phyloP scores from a whole-genome alignment of 148 eudicot genomes.

The Silene uniflora region DNA sequence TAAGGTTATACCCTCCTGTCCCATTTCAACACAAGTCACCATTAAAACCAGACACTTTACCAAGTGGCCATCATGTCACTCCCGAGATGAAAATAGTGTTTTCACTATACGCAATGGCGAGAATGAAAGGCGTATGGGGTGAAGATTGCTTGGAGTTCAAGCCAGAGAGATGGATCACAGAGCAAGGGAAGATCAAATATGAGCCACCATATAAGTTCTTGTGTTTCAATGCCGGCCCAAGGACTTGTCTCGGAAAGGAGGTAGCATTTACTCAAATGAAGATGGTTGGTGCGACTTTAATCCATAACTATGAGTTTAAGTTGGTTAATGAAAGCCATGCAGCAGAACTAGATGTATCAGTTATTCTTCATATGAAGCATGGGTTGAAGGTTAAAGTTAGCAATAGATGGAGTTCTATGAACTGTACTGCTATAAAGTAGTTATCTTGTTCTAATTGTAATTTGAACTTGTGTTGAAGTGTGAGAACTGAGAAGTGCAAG shows the following conservation, averaged over 20 bases:
- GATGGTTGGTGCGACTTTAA: conserved; percentile 40
- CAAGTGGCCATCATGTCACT: conserved; percentile 38
- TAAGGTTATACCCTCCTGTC: conserved; percentile 43
- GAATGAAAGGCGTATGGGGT: conserved; percentile 40
- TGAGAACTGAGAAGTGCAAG: background rate
- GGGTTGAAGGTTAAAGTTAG: conserved; percentile 51
- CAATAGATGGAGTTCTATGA: conserved; percentile 30
- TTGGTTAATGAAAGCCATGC: conserved; percentile 28
- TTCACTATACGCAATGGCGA: conserved; percentile 39
- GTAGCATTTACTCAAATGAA: conserved; percentile 50
- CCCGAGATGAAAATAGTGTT: conserved; percentile 35
- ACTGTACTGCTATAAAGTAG: background rate
- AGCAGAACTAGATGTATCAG: conserved; percentile 46
- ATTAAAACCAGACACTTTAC: conserved; percentile 30
- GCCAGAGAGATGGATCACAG: conserved; percentile 44
- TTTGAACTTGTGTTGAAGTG: background rate
- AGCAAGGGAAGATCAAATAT: conserved; percentile 33
- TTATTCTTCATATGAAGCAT: conserved; percentile 55
- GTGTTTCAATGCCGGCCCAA: conserved; percentile 41
- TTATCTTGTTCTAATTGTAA: background rate
- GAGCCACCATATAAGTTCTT: conserved; percentile 43
- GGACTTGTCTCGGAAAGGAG: conserved; percentile 44
- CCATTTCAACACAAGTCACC: conserved; percentile 45
- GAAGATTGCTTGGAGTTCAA: conserved; percentile 36
- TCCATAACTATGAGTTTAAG: conserved; percentile 41